Evolutionary conservation across 148 eudicot species (phyloP), one percentile per base, ranked within the genome.

Genomic region (Fallopia convolvulus): DNA sequence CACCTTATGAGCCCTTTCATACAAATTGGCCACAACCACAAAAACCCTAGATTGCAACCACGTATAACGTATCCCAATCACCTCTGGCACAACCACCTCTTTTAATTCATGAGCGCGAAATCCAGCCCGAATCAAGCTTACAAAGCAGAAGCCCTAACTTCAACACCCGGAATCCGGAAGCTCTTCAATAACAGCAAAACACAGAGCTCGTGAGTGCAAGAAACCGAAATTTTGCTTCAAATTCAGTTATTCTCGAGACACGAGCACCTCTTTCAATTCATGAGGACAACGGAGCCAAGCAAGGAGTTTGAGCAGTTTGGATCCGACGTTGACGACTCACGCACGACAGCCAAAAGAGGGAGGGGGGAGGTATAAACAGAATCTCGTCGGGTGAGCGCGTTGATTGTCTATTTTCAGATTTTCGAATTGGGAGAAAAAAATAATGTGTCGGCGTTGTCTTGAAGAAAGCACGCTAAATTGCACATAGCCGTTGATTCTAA

Each of bases 21-120:
- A 33, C 49, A 8, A 41, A 72, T 48, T 30, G 48, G 14, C 3
- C 23, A 77, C 74, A 66, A 47, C 8, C 76, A 75, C 60, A 10
- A 18, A 55, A 82, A 80, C 80, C 80, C 82, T 68, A 72, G 75
- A 72, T 82, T 80, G 33, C 56, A 50, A 65, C 61, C 46, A 11
- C 65, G 18, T 20, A 15, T 46, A 36, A 36, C 39, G 39, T 36
- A 36, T 48, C 76, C 56, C 23, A 8, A 50, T 30, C 39, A 65
- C 46, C 44, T 41, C 44, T 41, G 10, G 2, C 7, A 18, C 3
- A 58, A 20, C 2, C 66, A 42, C 75, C 53, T 26, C 8, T 26
- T 44, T 17, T 18, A 21, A 73, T 73, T 46, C 53, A 4, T 46
- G 7, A 73, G 33, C 33, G 32, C 75, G 36, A 44, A 50, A 75